phyloP scores from a whole-genome alignment of 1,139 yeast genomes.

The Spencermartinsiella ligniputridi region DNA sequence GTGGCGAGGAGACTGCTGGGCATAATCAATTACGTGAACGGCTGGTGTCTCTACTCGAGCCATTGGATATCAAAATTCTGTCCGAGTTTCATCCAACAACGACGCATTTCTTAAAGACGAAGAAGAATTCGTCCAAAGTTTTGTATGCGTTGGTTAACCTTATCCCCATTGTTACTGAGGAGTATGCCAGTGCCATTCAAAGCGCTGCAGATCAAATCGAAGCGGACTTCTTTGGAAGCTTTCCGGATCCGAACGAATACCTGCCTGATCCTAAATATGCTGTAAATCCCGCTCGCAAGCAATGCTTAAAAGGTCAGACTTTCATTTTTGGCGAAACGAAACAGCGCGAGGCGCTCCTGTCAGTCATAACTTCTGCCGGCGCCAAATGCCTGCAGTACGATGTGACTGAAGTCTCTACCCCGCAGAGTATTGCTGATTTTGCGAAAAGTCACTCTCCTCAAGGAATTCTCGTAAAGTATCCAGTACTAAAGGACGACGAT shows the following conservation, averaged over 20 bases:
- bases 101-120: constrained; percentile 17
- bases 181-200: constrained; percentile 18
- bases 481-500: constrained; percentile 7
- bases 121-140: constrained; percentile 21
- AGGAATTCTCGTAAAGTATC: constrained; percentile 9
- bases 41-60: constrained; percentile 13
- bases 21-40: constrained; percentile 9
- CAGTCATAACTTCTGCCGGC: constrained; percentile 23
- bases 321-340: constrained; percentile 17
- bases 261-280: constrained; percentile 20
- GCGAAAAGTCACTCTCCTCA: constrained; percentile 2
- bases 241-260: constrained; percentile 24
- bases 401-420: constrained; percentile 4
- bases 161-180: constrained; percentile 26
- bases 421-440: constrained; percentile 10
- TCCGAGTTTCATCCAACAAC: constrained; percentile 23
- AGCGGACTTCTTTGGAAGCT: constrained; percentile 13
- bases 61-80: constrained; percentile 26
- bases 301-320: constrained; percentile 18
- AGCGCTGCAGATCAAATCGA: constrained; percentile 14
- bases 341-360: constrained; percentile 20
- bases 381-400: constrained; percentile 15
- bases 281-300: constrained; percentile 18
- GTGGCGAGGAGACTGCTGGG: constrained; percentile 11
- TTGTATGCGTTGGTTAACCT: constrained; percentile 26